Conservation (phyloP, 2,329 filamentous ascomycete species). For the Zarea fungicola region DNA sequence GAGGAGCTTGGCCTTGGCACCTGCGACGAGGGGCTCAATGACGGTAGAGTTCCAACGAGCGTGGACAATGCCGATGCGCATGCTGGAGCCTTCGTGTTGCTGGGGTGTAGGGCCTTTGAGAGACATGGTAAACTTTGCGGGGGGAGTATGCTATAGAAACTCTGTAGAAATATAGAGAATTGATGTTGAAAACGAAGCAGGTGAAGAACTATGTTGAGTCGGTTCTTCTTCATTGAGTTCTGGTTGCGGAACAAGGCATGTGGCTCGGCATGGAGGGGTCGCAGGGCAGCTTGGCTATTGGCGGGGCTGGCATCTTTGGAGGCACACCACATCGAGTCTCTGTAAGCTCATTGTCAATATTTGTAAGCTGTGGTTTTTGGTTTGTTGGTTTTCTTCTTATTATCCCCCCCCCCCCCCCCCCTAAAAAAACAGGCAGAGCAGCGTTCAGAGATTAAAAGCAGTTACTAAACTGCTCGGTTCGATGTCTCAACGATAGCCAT, state of each 20-base stretch:
- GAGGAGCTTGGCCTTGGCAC: conserved; percentile 72
- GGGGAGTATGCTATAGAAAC: no score
- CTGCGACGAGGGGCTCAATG: conserved; percentile 78
- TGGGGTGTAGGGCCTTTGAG: conserved; percentile 54
- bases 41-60: conserved; percentile 91
- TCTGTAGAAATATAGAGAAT: no score
- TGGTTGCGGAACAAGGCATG: neutral
- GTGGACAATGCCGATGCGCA: conserved; percentile 93
- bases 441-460: no score
- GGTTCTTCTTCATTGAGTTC: neutral
- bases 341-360: neutral
- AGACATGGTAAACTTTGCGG: conserved; percentile 43
- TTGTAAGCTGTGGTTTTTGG: neutral
- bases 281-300: neutral
- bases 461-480: no score
- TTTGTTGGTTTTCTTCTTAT: neutral
- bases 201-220: neutral
- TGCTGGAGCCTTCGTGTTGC: conserved; percentile 60
- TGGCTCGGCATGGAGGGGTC: conserved; percentile 9
- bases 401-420: no score
- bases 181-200: neutral
- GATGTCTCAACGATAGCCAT: no score
- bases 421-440: no score
- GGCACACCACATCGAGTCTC: neutral
- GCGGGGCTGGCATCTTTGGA: neutral